A percentile compares a stretch with the other conserved stretches of the same genome.
These are phyloP conservation scores for Elsinoe perseae DNA, from an alignment of 2,329 filamentous ascomycete species.

Conservation along the genomic window DNA sequence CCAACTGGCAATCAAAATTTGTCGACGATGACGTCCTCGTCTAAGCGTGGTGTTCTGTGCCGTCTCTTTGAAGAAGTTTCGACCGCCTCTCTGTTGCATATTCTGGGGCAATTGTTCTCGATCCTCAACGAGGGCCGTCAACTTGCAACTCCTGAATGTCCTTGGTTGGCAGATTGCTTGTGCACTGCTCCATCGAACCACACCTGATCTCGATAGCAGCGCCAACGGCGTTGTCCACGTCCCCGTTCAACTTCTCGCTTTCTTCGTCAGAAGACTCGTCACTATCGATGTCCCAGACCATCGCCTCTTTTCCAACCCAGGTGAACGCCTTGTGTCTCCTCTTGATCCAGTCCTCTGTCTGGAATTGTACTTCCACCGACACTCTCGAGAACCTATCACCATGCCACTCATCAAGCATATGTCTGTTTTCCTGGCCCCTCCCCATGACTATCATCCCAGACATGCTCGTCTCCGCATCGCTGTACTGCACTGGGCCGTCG, in stretches of 20 bases:
- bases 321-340: not conserved
- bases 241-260: not conserved
- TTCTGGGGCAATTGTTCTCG: too few relatives aligned
- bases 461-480: conserved; percentile 30
- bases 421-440: conserved; percentile 5
- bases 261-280: not conserved
- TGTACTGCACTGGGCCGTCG: conserved; percentile 20
- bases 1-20: not conserved
- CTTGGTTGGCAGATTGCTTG: not conserved
- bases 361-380: conserved; percentile 10
- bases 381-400: not conserved
- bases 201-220: not conserved
- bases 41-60: too few relatives aligned
- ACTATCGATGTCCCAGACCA: conserved; percentile 1
- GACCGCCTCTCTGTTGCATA: too few relatives aligned
- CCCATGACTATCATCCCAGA: conserved; percentile 40
- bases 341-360: not conserved
- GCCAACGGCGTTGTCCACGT: not conserved
- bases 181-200: not conserved
- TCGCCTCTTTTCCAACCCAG: conserved; percentile 6
- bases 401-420: conserved; percentile 5
- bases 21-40: too few relatives aligned
- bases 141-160: not conserved
- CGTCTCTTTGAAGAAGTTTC: too few relatives aligned
- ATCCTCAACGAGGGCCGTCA: too few relatives aligned